Percentiles rank a stretch among this genome's conserved stretches.
Conservation (phyloP, 176 grass and related monocot genomes). For the Cymbopogon citratus region DNA sequence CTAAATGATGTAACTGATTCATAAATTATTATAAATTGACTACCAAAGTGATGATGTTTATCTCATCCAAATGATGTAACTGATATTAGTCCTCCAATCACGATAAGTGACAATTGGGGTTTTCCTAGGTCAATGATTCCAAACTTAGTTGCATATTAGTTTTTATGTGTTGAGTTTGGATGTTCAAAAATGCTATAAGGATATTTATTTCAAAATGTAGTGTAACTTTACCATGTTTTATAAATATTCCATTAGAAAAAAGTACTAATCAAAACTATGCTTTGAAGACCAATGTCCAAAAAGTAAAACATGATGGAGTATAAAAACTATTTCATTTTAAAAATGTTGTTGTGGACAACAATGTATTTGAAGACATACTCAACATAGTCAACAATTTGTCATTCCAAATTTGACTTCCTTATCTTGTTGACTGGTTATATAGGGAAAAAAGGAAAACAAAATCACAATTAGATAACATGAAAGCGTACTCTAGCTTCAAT, state of each 20-base stretch:
- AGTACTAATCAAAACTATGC: not conserved
- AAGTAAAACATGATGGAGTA: not conserved
- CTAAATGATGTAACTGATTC: not conserved
- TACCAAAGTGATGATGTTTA: not conserved
- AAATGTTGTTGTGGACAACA: not conserved
- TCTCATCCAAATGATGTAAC: not conserved
- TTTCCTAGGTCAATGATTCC: not conserved
- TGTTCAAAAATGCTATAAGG: not conserved
- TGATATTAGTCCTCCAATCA: not conserved
- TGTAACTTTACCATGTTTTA: not conserved
- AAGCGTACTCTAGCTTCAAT: constrained; percentile 87
- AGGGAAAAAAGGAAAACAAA: not conserved
- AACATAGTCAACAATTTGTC: not conserved
- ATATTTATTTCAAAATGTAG: not conserved
- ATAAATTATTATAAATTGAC: not conserved
- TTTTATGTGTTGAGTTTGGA: not conserved
- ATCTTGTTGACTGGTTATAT: not conserved
- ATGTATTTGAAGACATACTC: not conserved
- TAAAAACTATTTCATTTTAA: not conserved
- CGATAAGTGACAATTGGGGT: not conserved
- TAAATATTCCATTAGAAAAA: not conserved
- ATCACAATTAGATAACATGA: not conserved
- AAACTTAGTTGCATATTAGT: not conserved
- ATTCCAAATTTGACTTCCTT: not conserved
- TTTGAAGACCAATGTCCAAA: not conserved